Evolutionary conservation across 2,329 filamentous ascomycete genomes (phyloP).

Genomic region (Iodosphaeria phyllophila): DNA sequence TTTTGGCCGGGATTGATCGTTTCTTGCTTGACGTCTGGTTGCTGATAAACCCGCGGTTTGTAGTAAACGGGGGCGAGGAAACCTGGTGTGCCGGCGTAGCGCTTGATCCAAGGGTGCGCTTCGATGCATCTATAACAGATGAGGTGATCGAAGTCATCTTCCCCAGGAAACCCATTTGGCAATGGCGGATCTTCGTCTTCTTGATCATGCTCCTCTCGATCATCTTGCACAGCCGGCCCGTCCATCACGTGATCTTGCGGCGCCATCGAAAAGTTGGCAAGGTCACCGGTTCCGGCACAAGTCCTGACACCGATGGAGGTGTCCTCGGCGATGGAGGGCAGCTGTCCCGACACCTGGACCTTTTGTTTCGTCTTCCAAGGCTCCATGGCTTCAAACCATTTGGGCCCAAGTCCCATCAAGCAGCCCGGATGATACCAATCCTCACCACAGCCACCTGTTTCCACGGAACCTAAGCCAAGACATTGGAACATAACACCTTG

Average conservation of each 20-base stretch:
- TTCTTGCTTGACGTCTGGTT: conserved; percentile 31
- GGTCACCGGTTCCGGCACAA: no score
- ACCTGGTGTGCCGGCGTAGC: conserved; percentile 61
- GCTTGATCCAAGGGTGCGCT: conserved; percentile 78
- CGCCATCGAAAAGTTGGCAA: no score
- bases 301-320: conserved; percentile 6
- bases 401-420: conserved; percentile 59
- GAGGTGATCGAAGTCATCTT: conserved; percentile 78
- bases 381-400: conserved; percentile 40
- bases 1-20: no score
- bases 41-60: conserved; percentile 7
- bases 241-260: no score
- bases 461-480: conserved; percentile 59
- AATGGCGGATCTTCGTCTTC: conserved; percentile 46
- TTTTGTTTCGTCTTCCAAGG: conserved; percentile 20
- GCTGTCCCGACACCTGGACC: no score
- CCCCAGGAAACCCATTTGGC: conserved; percentile 71
- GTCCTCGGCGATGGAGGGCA: conserved; percentile 32
- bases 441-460: conserved; percentile 81
- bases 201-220: conserved; percentile 12
- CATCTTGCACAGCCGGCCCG: not conserved
- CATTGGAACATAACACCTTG: conserved; percentile 99
- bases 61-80: conserved; percentile 59
- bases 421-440: conserved; percentile 98
- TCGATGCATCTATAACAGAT: conserved; percentile 90